phyloP scores from a whole-genome alignment of 371 early-diverging fungal genomes.

The Mucor saturninus region DNA sequence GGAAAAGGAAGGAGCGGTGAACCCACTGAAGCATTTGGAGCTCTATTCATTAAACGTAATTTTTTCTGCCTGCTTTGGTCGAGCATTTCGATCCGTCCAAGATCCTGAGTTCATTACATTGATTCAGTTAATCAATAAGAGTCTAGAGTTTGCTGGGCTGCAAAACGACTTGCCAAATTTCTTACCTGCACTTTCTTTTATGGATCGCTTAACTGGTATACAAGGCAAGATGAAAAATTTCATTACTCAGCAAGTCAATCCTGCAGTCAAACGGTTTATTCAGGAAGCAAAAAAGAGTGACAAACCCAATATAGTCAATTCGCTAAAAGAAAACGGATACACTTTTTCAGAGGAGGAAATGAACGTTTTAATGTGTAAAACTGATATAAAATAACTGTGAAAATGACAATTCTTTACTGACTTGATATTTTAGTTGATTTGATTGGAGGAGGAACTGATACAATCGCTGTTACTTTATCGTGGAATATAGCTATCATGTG shows the following conservation, averaged over 20 bases:
- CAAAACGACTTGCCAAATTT: slow-evolving; percentile 20
- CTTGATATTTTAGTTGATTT: slow-evolving; percentile 15
- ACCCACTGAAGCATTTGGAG: slow-evolving; percentile 9
- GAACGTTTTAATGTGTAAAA: slow-evolving; percentile 14
- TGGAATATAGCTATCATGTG: slow-evolving; percentile 21
- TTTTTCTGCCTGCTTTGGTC: slow-evolving; percentile 4
- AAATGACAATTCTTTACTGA: neutral
- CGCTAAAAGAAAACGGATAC: slow-evolving; percentile 2
- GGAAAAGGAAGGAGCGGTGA: neutral
- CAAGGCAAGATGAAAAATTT: slow-evolving; percentile 3
- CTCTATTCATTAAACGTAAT: slow-evolving; percentile 21
- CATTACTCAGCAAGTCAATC: slow-evolving; percentile 3
- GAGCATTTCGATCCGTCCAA: slow-evolving; percentile 3
- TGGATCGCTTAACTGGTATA: slow-evolving; percentile 4
- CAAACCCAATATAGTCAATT: slow-evolving; percentile 2
- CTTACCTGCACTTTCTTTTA: slow-evolving; percentile 11
- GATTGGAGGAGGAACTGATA: slow-evolving; percentile 26
- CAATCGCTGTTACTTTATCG: slow-evolving; percentile 6
- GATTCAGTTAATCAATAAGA: neutral
- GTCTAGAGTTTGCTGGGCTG: neutral
- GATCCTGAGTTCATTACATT: slow-evolving; percentile 15
- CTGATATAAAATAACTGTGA: no score
- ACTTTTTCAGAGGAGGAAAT: slow-evolving; percentile 7
- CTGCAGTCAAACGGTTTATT: slow-evolving; percentile 3
- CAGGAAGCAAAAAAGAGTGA: slow-evolving; percentile 6